Base-by-base conservation (phyloP, 2,329 filamentous ascomycete species). In the Didymella sp. region DNA sequence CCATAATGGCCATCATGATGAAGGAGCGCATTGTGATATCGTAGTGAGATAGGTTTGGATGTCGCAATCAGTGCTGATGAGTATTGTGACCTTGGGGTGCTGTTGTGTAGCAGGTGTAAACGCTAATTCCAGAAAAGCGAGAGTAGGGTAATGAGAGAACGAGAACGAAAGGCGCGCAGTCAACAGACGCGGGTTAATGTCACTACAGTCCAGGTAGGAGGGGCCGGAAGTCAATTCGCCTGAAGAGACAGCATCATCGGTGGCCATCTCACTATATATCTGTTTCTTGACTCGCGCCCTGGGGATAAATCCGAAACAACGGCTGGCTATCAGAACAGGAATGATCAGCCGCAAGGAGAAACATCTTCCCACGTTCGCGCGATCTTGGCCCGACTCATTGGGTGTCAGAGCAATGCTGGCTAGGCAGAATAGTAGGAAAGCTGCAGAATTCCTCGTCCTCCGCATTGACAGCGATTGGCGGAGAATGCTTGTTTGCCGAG, bases 291-390 rank as follows among this genome's bases (percentile, higher is more conserved):
- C 56, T 35, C 50, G 44, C 27, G 54, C 49, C 56, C 56, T 58
- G 49, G 50, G 50, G 54, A 63, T 68, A 53, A 60, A 63, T 69
- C 64, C 64, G 63, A 70, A 69, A 65, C 61, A 53, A 51, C 51
- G 59, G 66, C 60, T 45, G 49, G 60, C 60, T 49, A 59, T 58
- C 60, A 56, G 60, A 62, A 64, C 48, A 62, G 64, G 51, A 64
- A 65, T 54, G 68, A 72, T 70, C 65, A 45, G 58, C 69, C 58
- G 69, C 63, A 73, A 71, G 70, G 68, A 71, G 64, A 69, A 66
- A 68, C 66, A 68, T 60, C 43, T 52, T 48, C 49, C 59, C 58
- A 64, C 57, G 53, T 61, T 63, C 56, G 58, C 60, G 49, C 60
- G 50, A 58, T 58, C 38, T 58, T 60, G 60, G 60, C 48, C 62